Base-by-base conservation (phyloP, 805 yeast genomes). In the Candida montana region DNA sequence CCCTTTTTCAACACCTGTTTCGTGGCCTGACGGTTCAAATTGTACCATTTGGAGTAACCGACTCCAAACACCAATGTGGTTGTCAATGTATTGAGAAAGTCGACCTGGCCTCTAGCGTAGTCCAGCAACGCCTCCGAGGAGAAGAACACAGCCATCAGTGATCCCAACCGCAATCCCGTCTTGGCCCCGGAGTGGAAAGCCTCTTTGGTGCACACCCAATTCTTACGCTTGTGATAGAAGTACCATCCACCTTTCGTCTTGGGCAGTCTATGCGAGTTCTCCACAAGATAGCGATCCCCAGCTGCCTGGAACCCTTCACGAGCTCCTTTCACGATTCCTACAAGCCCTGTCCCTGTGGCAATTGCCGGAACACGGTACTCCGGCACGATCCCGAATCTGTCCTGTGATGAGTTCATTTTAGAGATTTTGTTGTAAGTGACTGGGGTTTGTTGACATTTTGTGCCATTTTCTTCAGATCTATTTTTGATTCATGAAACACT, bases 231-330 rank as follows among this genome's bases (percentile, higher is more conserved):
- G 62, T 87, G 93, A 61, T 87, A 87, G 57, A 81, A 83, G 55
- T 83, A 87, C 96, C 95, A 87, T 0, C 91, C 93, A 17, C 87
- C 89, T 40, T 77, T 81, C 0, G 82, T 77, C 18, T 61, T 69
- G 7, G 96, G 96, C 43, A 88, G 63, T 39, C 96, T 59, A 56
- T 87, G 95, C 12, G 93, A 83, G 54, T 87, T 87, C 50, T 84
- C 86, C 2, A 90, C 88, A 35, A 87, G 65, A 51, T 74, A 87
- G 33, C 77, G 69, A 33, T 79, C 61, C 1, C 83, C 74, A 1
- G 85, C 66, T 2, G 57, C 48, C 40, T 69, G 69, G 52, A 76
- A 75, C 4, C 91, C 91, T 13, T 68, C 63, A 40, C 74, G 71
- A 53, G 81, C 69, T 8, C 95, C 95, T 3, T 71, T 64, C 27